These are phyloP conservation scores for Citrus mangshanensis DNA, from an alignment of 345 rosid species.

Conservation along the genomic window DNA sequence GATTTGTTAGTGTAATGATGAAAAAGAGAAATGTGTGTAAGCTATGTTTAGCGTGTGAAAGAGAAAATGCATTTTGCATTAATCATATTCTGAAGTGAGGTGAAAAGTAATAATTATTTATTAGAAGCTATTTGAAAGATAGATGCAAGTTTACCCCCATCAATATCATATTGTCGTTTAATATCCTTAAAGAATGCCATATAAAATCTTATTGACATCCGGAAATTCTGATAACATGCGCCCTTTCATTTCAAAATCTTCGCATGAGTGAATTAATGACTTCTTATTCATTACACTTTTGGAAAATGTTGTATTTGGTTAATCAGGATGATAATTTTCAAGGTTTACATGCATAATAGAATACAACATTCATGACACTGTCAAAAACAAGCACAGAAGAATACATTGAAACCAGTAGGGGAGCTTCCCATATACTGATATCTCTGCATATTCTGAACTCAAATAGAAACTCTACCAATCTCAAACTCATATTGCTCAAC, in stretches of 20 bases:
- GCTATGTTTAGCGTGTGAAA: neutral
- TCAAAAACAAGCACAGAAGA: conserved; percentile 25
- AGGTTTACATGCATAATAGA: conserved; percentile 31
- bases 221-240: neutral
- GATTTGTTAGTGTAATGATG: neutral
- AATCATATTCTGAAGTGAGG: neutral
- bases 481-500: conserved; percentile 18
- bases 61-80: neutral
- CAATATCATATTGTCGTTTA: neutral
- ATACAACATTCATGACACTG: conserved; percentile 23
- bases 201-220: neutral
- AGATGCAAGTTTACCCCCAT: neutral
- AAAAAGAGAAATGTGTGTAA: neutral
- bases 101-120: neutral
- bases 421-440: conserved; percentile 16
- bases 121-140: neutral
- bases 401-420: conserved; percentile 24
- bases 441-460: conserved; percentile 21
- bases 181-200: neutral
- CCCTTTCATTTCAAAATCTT: neutral
- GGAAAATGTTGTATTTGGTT: neutral
- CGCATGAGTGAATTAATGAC: too few species aligned
- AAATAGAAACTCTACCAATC: conserved; percentile 17
- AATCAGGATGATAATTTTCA: conserved; percentile 3
- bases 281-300: neutral